Conservation (phyloP, 1,284 basidiomycete species). For the Leccinum solheimii region DNA sequence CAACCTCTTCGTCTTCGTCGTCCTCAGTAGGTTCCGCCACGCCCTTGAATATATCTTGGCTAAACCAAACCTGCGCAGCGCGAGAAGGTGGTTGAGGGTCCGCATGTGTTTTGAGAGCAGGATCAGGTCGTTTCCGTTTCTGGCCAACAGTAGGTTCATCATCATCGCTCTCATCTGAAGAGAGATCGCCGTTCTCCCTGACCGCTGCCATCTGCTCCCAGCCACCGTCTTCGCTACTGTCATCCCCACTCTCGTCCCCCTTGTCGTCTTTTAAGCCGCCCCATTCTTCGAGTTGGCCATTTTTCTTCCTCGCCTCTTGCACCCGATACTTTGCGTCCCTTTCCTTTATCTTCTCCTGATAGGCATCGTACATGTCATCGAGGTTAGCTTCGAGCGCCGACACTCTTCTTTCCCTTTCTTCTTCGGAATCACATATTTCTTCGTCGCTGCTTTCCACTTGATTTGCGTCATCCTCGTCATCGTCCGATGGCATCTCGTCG, state of each 20-base stretch:
- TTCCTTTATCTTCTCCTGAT: constrained; percentile 80
- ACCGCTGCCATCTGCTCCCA: constrained; percentile 71
- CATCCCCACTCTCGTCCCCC: constrained; percentile 48
- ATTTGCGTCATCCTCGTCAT: constrained; percentile 37
- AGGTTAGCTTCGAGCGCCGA: constrained; percentile 80
- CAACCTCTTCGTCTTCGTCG: background rate
- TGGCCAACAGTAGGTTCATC: constrained; percentile 39
- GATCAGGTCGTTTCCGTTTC: constrained; percentile 47
- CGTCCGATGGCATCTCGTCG: constrained; percentile 45
- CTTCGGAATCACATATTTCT: constrained; percentile 62
- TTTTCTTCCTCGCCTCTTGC: constrained; percentile 78
- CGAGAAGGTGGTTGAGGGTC: constrained; percentile 47
- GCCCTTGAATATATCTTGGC: constrained; percentile 86
- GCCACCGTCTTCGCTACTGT: constrained; percentile 61
- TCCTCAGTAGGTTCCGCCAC: constrained; percentile 49
- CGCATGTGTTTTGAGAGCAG: constrained; percentile 40
- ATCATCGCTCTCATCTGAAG: constrained; percentile 56
- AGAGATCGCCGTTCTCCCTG: constrained; percentile 63
- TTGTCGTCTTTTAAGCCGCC: constrained; percentile 63
- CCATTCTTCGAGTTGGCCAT: constrained; percentile 78
- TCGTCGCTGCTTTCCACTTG: constrained; percentile 48
- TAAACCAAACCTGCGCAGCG: constrained; percentile 84
- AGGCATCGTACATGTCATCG: constrained; percentile 88
- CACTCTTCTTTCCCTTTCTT: constrained; percentile 68
- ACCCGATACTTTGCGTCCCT: constrained; percentile 90